Evolutionary conservation across 2,329 filamentous ascomycete species (phyloP), one percentile per base, ranked within the genome.

Genomic region (Leptographium procerum): DNA sequence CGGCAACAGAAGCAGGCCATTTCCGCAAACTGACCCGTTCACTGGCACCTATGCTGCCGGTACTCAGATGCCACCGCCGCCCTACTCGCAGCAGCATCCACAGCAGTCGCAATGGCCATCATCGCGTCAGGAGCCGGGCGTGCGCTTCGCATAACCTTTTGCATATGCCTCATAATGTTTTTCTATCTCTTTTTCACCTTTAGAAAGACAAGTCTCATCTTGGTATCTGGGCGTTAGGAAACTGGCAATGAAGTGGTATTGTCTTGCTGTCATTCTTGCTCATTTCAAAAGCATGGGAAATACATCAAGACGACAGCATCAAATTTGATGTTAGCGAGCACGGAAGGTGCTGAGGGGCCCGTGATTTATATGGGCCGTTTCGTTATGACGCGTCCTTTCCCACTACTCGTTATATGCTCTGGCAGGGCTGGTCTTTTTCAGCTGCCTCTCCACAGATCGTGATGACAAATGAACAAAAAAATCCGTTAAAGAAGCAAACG

Each of bases 51-150:
- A 36, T 36, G 9, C 34, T 36, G 34, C 34, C 34, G 50, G 3
- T 28, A 10, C n/a, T n/a, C 19, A 55, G 16, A 14, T 43, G 3
- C 40, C 54, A 19, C 54, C 54, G 40, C 54, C 54, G 24, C 54
- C 54, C 11, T 55, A 55, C 22, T 47, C 54, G 16, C 54, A 48
- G 28, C 22, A 9, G 22, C 53, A 43, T 13, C 19, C 33, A n/a
- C n/a, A n/a, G 28, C 54, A 48, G 58, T 47, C 19, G 48, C 58
- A 26, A 57, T 60, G 55, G 51, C 60, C 26, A 40, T 43, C 13
- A 10, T 28, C 50, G 31, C 52, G 26, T 14, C 43, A 36, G 22
- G 33, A 48, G 13, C n/a, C 40, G 33, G 29, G 48, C 31, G 16
- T 33, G 33, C 54, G 51, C 13, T 55, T 57, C 16, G 24, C 51